phyloP scores from a whole-genome alignment of 257 asterid genomes.

The Lithospermum erythrorhizon region DNA sequence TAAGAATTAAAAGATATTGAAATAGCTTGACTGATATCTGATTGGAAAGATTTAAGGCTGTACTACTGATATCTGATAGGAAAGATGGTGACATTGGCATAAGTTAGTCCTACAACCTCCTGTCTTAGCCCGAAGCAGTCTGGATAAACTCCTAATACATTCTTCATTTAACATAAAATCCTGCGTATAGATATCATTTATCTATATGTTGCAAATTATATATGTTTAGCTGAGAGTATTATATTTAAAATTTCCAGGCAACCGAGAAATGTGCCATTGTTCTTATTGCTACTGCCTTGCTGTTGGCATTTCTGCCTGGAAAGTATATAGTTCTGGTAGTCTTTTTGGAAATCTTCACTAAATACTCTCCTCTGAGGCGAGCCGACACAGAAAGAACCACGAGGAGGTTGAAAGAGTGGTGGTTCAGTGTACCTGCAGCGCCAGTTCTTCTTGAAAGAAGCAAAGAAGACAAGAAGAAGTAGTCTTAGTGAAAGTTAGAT shows the following conservation, averaged over 20 bases:
- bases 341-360: slow-evolving; percentile 58
- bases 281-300: slow-evolving; percentile 39
- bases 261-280: slow-evolving; percentile 54
- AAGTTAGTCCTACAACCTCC: too few species aligned
- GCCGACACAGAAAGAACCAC: slow-evolving; percentile 70
- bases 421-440: slow-evolving; percentile 97
- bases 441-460: slow-evolving; percentile 57
- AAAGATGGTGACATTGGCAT: too few species aligned
- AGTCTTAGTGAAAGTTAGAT: neutral
- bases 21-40: slow-evolving; percentile 19
- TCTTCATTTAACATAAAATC: too few species aligned
- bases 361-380: slow-evolving; percentile 64
- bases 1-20: too few species aligned
- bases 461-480: slow-evolving; percentile 58
- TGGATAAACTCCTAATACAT: too few species aligned
- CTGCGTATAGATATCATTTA: too few species aligned
- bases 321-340: slow-evolving; percentile 33
- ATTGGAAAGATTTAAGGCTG: slow-evolving; percentile 64
- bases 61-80: too few species aligned
- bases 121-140: neutral
- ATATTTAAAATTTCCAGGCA: slow-evolving; percentile 42
- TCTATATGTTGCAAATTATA: neutral
- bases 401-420: slow-evolving; percentile 84
- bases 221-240: neutral
- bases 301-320: slow-evolving; percentile 51